phyloP scores from a whole-genome alignment of 441 rosid genomes.

The Populus trichocarpa region DNA sequence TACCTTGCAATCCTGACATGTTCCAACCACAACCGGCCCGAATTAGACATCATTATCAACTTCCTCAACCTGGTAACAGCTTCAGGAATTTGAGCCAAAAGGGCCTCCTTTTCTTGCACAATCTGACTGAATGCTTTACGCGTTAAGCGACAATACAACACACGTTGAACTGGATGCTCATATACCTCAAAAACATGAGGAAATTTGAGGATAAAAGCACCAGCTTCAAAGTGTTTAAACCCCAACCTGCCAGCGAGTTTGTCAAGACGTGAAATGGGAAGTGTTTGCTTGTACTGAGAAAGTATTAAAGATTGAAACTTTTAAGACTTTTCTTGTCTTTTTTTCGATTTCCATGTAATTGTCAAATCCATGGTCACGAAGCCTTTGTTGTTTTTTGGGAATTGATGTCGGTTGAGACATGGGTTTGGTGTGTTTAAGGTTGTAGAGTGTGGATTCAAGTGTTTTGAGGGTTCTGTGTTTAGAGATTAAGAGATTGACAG shows the following conservation, averaged over 20 bases:
- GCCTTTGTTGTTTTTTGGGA: conserved; percentile 65
- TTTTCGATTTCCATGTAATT: conserved; percentile 94
- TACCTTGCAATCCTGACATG: conserved; percentile 70
- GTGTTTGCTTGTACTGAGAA: conserved; percentile 56
- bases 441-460: conserved; percentile 11
- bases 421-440: conserved; percentile 22
- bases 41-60: conserved; percentile 75
- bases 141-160: conserved; percentile 67
- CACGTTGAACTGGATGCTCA: conserved; percentile 86
- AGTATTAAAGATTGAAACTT: conserved; percentile 64
- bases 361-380: conserved; percentile 92
- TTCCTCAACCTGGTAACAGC: conserved; percentile 68
- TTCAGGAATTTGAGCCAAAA: conserved; percentile 54
- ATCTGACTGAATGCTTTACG: conserved; percentile 64
- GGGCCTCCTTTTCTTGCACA: conserved; percentile 55
- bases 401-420: conserved; percentile 78
- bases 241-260: conserved; percentile 67
- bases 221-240: conserved; percentile 72
- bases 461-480: conserved; percentile 5
- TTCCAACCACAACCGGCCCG: conserved; percentile 69
- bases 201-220: conserved; percentile 73
- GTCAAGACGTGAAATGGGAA: conserved; percentile 69
- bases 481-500: conserved; percentile 34
- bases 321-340: conserved; percentile 68
- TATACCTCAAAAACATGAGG: conserved; percentile 77